Base-by-base conservation (phyloP, 352 stramenopile genomes). In the Phytophthora citricola region DNA sequence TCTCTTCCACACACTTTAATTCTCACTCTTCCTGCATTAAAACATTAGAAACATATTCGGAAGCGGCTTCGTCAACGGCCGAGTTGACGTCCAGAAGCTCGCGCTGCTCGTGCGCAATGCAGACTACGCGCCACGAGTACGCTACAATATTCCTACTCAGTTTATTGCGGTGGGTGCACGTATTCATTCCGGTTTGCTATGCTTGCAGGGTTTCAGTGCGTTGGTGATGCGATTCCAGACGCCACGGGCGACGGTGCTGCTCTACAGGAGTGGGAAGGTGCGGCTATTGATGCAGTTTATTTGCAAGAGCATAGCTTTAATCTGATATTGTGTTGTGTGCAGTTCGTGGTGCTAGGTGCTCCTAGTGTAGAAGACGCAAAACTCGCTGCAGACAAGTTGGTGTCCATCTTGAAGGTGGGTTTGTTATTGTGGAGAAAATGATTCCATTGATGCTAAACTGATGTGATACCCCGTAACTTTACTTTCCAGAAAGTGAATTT, bases 211-310 rank as follows among this genome's bases (percentile, higher is more conserved):
- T 40, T 93, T 93, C 47, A 80, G 63, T n/a, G 82, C 82, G 8
- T 49, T 93, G 43, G 68, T 91, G 22, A 75, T 92, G 59, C 84
- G 84, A 46, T 92, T 90, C 63, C 69, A 79, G 40, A 48, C 69
- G 10, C 84, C 85, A 22, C 71, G 73, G 7, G 85, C 82, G 22
- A 90, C 82, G 3, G 63, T 90, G 27, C 54, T 91, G 15, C 44
- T 85, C 27, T 93, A 93, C 53, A 67, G 75, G 17, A 91, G 82
- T 47, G 85, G 85, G 26, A 93, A 91, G 69, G 84, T 89, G 26
- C 12, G 54, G 27, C 5, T 31, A 3, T n/a, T 40, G 20, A 24
- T 53, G 36, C 1, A 43, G 15, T 54, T 45, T 14, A 54, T 5
- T 9, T 36, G n/a, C 8, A 8, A 49, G 14, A 29, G 17, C 5